Evolutionary conservation across 371 early-diverging fungal genomes (phyloP).

Genomic region (Mortierella sp.): DNA sequence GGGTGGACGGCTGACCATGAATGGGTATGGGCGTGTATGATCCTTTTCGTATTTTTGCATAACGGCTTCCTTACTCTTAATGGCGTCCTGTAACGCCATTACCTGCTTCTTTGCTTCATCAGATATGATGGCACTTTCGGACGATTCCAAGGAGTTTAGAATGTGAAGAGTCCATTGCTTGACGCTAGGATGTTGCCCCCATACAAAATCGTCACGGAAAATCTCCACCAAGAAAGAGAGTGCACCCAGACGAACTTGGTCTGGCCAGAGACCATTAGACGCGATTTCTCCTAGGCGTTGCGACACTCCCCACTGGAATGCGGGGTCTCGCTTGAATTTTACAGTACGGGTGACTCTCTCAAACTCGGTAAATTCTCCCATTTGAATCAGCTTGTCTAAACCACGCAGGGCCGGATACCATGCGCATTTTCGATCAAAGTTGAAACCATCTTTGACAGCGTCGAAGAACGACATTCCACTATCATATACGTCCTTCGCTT

Average conservation of each 20-base stretch:
- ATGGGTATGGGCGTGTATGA: background rate
- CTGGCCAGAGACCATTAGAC: conserved; percentile 4
- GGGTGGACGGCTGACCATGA: background rate
- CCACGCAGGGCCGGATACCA: conserved; percentile 21
- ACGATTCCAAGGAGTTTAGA: background rate
- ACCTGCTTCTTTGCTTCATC: background rate
- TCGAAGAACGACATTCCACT: conserved; percentile 13
- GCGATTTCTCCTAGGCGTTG: conserved; percentile 20
- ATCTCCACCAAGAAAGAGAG: conserved; percentile 17
- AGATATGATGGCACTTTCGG: background rate
- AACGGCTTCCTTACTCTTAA: background rate
- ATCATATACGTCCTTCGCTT: background rate
- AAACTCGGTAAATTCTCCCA: conserved; percentile 10
- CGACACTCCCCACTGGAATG: conserved; percentile 24
- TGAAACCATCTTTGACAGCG: conserved; percentile 11
- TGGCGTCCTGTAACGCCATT: background rate
- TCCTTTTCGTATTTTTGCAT: background rate
- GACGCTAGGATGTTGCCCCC: conserved; percentile 4
- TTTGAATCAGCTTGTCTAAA: conserved; percentile 5
- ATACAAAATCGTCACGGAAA: conserved; percentile 9
- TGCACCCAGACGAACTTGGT: background rate
- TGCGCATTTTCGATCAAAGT: background rate
- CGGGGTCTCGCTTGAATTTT: background rate
- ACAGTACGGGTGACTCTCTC: background rate
- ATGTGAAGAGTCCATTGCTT: conserved; percentile 15